Conservation (phyloP, 306 rosid genomes). For the Rosa lucieae region DNA sequence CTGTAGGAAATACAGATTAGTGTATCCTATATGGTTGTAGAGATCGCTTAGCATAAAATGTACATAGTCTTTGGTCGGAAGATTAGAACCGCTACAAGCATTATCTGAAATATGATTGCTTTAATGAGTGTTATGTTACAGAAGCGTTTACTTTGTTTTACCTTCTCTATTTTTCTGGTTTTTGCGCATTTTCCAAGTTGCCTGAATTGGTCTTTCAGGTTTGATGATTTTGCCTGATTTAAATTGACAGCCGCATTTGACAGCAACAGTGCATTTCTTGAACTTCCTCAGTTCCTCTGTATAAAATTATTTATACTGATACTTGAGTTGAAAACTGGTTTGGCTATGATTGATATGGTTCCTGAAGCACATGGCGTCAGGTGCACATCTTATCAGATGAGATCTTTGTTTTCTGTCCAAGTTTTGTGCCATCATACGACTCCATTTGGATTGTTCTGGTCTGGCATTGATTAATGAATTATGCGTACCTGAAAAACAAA, state of each 20-base stretch:
- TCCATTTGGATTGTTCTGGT: not conserved
- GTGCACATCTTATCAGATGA: not conserved
- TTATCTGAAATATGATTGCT: not conserved
- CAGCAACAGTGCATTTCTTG: not conserved
- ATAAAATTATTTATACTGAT: no score
- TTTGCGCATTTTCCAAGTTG: not conserved
- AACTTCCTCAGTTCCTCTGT: not conserved
- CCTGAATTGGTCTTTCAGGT: not conserved
- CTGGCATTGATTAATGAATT: not conserved
- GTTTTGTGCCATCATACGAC: not conserved
- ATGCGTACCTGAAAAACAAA: not conserved
- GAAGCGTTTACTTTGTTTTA: not conserved
- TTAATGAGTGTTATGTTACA: not conserved
- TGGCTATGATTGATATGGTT: not conserved
- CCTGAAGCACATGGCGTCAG: not conserved
- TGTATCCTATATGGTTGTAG: not conserved
- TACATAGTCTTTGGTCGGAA: not conserved
- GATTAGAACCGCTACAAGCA: not conserved
- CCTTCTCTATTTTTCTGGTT: not conserved
- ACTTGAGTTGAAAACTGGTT: not conserved
- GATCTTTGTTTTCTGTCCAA: not conserved
- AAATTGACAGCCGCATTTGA: not conserved
- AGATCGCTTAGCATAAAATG: not conserved
- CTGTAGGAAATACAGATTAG: not conserved
- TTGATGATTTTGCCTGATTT: not conserved